phyloP scores from a whole-genome alignment of 345 rosid genomes.

The Litchi chinensis region DNA sequence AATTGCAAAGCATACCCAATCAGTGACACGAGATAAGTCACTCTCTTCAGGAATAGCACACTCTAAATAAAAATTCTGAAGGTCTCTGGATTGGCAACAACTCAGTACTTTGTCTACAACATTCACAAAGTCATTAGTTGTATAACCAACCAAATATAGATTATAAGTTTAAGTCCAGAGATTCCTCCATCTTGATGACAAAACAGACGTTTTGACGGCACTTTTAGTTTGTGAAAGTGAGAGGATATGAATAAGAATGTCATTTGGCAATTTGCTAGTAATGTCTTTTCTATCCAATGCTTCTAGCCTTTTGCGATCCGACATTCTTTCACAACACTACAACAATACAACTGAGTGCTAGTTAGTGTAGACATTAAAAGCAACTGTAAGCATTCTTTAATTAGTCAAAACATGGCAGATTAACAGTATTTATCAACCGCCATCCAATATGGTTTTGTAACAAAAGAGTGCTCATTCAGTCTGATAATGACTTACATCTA shows the following conservation, averaged over 20 bases:
- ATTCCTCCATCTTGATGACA: slow-evolving; percentile 23
- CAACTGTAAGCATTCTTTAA: no score
- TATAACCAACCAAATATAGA: not conserved
- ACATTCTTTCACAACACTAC: not conserved
- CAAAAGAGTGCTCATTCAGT: no score
- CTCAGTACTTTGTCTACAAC: slow-evolving; percentile 2
- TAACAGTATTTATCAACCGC: no score
- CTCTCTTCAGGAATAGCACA: not conserved
- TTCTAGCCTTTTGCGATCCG: not conserved
- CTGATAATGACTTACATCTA: no score
- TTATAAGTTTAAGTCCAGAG: not conserved
- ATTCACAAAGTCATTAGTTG: not conserved
- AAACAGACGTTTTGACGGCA: not conserved
- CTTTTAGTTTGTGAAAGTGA: not conserved
- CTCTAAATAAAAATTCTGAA: slow-evolving; percentile 1
- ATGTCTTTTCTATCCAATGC: not conserved
- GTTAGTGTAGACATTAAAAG: not conserved
- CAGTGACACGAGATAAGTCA: not conserved
- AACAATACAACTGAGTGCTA: not conserved
- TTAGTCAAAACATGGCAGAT: no score
- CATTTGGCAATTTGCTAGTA: slow-evolving; percentile 5
- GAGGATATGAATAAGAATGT: slow-evolving; percentile 20
- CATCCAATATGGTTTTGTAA: no score
- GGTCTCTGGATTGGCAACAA: not conserved
- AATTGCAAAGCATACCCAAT: not conserved